phyloP scores from a whole-genome alignment of 495 filamentous ascomycete species.

The Glonium stellatum region DNA sequence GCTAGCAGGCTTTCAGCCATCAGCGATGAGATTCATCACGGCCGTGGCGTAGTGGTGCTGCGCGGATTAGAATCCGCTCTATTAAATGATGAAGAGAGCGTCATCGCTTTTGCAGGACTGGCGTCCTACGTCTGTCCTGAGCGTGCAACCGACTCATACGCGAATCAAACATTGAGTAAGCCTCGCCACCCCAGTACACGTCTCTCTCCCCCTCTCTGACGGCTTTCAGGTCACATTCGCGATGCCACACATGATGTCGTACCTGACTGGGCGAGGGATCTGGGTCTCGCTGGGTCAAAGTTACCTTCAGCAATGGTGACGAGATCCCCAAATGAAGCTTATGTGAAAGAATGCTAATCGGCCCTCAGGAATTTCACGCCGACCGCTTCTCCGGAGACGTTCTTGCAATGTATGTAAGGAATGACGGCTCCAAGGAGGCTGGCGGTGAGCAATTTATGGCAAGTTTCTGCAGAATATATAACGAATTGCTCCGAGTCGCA shows the following conservation, averaged over 20 bases:
- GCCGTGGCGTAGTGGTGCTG: conserved; percentile 18
- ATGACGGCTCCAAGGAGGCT: conserved; percentile 17
- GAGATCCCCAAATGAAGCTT: not conserved
- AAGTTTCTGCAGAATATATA: conserved; percentile 26
- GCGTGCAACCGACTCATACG: conserved; percentile 26
- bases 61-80: conserved; percentile 21
- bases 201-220: not conserved
- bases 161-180: conserved; percentile 29
- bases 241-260: conserved; percentile 24
- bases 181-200: not conserved
- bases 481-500: conserved; percentile 21
- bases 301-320: conserved; percentile 24
- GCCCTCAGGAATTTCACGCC: conserved; percentile 22
- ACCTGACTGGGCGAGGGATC: conserved; percentile 16
- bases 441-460: conserved; percentile 30
- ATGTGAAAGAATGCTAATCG: not conserved
- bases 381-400: conserved; percentile 30
- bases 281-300: conserved; percentile 29
- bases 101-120: conserved; percentile 26
- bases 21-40: conserved; percentile 20
- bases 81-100: conserved; percentile 25
- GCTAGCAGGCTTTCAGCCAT: conserved; percentile 10
- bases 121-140: conserved; percentile 15
- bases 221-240: conserved; percentile 24
- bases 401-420: conserved; percentile 23